phyloP scores from a whole-genome alignment of 2,329 filamentous ascomycete genomes.

The Penicillium sp. region DNA sequence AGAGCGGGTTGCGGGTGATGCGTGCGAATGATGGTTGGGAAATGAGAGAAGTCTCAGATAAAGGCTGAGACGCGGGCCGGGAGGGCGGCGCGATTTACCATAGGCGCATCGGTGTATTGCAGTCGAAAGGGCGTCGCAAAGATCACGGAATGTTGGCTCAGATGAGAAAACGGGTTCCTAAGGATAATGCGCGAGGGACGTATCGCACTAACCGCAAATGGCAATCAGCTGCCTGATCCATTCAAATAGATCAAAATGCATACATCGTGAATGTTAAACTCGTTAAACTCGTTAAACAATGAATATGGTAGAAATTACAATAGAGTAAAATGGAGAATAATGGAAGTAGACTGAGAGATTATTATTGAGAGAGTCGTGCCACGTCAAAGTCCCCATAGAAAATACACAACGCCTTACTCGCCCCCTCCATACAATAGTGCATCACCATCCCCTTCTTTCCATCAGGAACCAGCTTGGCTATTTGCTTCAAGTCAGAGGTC shows the following conservation, averaged over 20 bases:
- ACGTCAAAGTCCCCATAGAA: slow-evolving; percentile 59
- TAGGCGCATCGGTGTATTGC: not conserved
- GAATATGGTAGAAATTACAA: not conserved
- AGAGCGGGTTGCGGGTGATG: not conserved
- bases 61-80: not conserved
- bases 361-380: slow-evolving; percentile 15
- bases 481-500: slow-evolving; percentile 78
- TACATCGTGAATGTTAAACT: no score
- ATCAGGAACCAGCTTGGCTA: slow-evolving; percentile 58
- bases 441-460: slow-evolving; percentile 68
- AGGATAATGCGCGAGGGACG: slow-evolving; percentile 10
- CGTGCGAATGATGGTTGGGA: not conserved
- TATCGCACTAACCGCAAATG: slow-evolving; percentile 27
- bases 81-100: not conserved
- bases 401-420: slow-evolving; percentile 73
- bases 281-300: no score
- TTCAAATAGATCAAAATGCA: not conserved
- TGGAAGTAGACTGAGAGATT: not conserved
- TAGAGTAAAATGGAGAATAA: not conserved
- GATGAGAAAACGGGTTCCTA: slow-evolving; percentile 7
- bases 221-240: slow-evolving; percentile 22
- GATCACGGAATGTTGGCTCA: not conserved
- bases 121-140: not conserved
- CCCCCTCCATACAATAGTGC: slow-evolving; percentile 89
- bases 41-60: not conserved